These are phyloP conservation scores for Venturia aucupariae DNA, from an alignment of 2,329 filamentous ascomycete species.

Conservation along the genomic window DNA sequence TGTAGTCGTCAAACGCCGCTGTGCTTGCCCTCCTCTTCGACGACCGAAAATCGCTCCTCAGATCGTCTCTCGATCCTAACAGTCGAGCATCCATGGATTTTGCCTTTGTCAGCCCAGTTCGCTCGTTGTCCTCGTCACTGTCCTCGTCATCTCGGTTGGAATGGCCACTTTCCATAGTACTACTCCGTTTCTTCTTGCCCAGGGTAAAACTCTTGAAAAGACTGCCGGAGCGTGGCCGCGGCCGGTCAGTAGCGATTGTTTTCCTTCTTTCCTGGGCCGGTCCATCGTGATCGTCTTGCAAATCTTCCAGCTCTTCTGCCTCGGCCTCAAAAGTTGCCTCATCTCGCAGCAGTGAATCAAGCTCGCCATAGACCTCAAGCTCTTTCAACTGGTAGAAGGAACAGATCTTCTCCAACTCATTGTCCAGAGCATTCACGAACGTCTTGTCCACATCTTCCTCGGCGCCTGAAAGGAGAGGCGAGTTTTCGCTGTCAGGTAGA, in stretches of 20 bases:
- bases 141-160: slow-evolving; percentile 35
- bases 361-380: slow-evolving; percentile 72
- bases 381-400: slow-evolving; percentile 89
- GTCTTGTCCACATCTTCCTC: slow-evolving; percentile 62
- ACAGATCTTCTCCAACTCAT: slow-evolving; percentile 88
- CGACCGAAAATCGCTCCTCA: slow-evolving; percentile 51
- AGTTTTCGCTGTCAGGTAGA: slow-evolving; percentile 65
- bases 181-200: slow-evolving; percentile 36
- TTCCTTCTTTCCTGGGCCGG: slow-evolving; percentile 20
- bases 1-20: slow-evolving; percentile 65
- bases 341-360: slow-evolving; percentile 67
- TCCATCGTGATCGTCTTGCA: slow-evolving; percentile 29
- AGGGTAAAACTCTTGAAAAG: slow-evolving; percentile 44
- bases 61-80: slow-evolving; percentile 35
- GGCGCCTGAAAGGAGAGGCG: slow-evolving; percentile 64
- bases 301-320: slow-evolving; percentile 28
- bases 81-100: slow-evolving; percentile 31
- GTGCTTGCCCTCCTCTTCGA: slow-evolving; percentile 52
- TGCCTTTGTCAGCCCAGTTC: slow-evolving; percentile 29
- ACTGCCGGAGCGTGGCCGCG: slow-evolving; percentile 36
- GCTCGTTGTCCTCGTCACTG: slow-evolving; percentile 53
- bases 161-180: slow-evolving; percentile 27
- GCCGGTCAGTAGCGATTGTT: background rate
- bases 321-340: slow-evolving; percentile 59
- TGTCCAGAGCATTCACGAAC: slow-evolving; percentile 72